Base-by-base conservation (phyloP, 768 basidiomycete species). In the Termitomyces sp. region DNA sequence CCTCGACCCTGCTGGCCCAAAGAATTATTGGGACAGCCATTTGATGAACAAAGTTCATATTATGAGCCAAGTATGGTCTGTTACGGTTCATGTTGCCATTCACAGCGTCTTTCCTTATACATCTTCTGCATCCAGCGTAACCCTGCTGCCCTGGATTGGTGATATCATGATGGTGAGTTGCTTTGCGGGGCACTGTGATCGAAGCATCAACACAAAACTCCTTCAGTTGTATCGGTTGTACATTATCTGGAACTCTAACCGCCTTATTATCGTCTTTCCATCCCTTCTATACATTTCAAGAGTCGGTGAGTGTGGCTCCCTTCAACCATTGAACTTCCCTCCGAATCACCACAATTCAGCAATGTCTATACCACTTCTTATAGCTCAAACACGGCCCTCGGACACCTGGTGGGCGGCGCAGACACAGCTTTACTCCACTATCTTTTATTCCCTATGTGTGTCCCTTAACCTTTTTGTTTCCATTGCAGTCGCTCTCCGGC, bases 281-380 rank as follows among this genome's bases (percentile, higher is more conserved):
- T 53, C 38, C 2, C 51, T 61, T 17, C 14, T 66, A 17, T 66
- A 64, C 41, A 47, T 59, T 19, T 44, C 61, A 2, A 53, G 60
- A 58, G 55, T 62, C 25, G 60, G 65, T 66, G 29, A 57, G 62
- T 51, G 17, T 9, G 11, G 6, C 3, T 12, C 45, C 41, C 27
- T 35, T 23, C 25, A n/a, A 21, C 38, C 23, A 23, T 9, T 10
- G 8, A 19, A 17, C 11, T 8, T 17, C 21, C 17, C 27, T 21
- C 9, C 31, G 14, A 47, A 44, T 31, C n/a, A 35, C 16, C 16
- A 12, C 5, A 29, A 12, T 16, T 0, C 29, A 66, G 65, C 63
- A 32, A 63, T 66, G 61, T 66, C 65, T 19, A 57, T 66, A 12
- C 65, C 65, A 1, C 59, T 66, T 42, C 57, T 66, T 21, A 56